Conservation (phyloP, 2,329 filamentous ascomycete species). For the Fusarium robinianum region DNA sequence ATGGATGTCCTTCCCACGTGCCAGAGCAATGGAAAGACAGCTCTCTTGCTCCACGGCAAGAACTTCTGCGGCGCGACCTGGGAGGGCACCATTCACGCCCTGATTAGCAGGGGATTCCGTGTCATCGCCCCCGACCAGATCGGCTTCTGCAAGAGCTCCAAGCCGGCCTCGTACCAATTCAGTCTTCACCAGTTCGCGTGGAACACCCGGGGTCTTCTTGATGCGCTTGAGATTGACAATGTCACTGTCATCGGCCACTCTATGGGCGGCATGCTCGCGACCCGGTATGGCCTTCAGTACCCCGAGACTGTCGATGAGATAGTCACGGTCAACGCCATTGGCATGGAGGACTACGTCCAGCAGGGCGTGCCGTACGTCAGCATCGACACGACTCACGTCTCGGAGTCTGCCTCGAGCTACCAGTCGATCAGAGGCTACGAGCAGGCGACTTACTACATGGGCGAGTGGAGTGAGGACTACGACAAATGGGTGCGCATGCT, state of each 20-base stretch:
- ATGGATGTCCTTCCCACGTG: conserved; percentile 53
- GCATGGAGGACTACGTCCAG: conserved; percentile 58
- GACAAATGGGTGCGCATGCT: conserved; percentile 61
- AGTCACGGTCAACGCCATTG: conserved; percentile 57
- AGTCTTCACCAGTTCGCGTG: conserved; percentile 55
- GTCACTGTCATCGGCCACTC: conserved; percentile 58
- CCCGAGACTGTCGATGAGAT: conserved; percentile 48
- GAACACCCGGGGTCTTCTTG: conserved; percentile 55
- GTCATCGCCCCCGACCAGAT: conserved; percentile 59
- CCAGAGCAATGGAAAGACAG: conserved; percentile 46
- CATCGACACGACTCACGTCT: conserved; percentile 46
- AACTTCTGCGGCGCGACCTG: conserved; percentile 61
- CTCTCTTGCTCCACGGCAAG: conserved; percentile 58
- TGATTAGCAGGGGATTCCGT: conserved; percentile 52
- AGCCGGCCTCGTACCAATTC: conserved; percentile 56
- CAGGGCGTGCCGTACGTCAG: conserved; percentile 53
- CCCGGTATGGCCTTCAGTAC: conserved; percentile 57
- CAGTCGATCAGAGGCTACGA: conserved; percentile 52
- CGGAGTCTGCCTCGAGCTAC: conserved; percentile 49
- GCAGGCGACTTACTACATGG: conserved; percentile 53
- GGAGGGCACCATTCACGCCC: conserved; percentile 50
- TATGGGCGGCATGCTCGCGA: conserved; percentile 58
- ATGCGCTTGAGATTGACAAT: conserved; percentile 48
- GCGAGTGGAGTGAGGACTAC: conserved; percentile 54
- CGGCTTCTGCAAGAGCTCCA: conserved; percentile 62